Percentiles rank a stretch among this genome's conserved stretches.
Evolutionary conservation across 192 early-diverging fungal genomes (phyloP).

Genomic region (Thamnidium elegans): DNA sequence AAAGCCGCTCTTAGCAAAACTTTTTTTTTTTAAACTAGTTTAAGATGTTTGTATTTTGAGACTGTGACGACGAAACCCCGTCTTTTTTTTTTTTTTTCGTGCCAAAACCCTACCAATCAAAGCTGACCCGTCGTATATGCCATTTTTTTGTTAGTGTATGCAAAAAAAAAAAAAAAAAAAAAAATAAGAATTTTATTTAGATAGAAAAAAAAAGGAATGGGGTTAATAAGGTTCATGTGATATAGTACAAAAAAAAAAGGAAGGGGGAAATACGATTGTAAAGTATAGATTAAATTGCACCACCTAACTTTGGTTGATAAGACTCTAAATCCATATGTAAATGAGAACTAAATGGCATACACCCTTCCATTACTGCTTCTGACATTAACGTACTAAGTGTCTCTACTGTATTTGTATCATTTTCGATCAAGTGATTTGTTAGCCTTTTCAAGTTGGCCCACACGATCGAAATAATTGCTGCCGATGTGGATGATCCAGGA

Average conservation of each 20-base stretch:
- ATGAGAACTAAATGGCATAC: constrained; percentile 35
- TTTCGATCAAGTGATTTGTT: constrained; percentile 37
- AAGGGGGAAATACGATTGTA: not conserved
- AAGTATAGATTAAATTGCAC: not conserved
- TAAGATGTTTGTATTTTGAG: too few species aligned
- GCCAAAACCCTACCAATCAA: too few species aligned
- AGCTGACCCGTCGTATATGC: too few species aligned
- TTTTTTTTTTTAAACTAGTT: too few species aligned
- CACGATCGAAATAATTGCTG: constrained; percentile 27
- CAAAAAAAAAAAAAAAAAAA: not conserved
- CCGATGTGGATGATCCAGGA: constrained; percentile 24
- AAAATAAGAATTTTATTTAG: not conserved
- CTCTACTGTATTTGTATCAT: constrained; percentile 34
- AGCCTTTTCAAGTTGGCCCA: constrained; percentile 34
- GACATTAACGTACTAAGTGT: constrained; percentile 27
- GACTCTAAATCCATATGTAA: constrained; percentile 37
- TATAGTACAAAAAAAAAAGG: not conserved
- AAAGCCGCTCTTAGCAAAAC: too few species aligned
- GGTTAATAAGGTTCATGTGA: too few species aligned
- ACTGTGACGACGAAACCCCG: too few species aligned
- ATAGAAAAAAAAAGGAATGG: not conserved
- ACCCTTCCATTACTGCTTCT: constrained; percentile 37
- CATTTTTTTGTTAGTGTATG: too few species aligned
- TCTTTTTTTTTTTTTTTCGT: too few species aligned
- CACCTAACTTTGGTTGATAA: not conserved